Evolutionary conservation across 805 yeast species (phyloP).

Genomic region (Yarrowia sp.): DNA sequence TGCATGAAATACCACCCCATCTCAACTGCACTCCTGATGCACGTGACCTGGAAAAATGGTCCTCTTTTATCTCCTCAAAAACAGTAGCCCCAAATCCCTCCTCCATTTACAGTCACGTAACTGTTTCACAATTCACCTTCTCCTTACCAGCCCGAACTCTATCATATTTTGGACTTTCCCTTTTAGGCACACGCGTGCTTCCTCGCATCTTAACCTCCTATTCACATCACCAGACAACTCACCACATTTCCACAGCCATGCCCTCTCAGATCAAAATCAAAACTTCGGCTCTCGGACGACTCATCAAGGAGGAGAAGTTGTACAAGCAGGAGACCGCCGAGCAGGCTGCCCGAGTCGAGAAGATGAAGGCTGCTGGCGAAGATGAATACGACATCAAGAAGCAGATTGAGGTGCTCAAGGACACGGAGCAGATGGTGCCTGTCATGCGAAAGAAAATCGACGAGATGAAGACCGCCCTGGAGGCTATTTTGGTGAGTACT

Average conservation of each 20-base stretch:
- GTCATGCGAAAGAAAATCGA: conserved; percentile 45
- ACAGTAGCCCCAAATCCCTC: too few relatives aligned
- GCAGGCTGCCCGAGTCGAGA: conserved; percentile 49
- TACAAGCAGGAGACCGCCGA: conserved; percentile 59
- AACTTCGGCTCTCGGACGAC: conserved; percentile 61
- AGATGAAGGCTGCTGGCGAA: conserved; percentile 45
- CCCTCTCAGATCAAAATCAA: conserved; percentile 72
- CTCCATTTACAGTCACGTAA: too few relatives aligned
- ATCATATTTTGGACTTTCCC: not conserved
- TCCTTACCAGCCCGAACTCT: conserved; percentile 21
- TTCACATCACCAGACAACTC: not conserved
- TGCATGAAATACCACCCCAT: too few relatives aligned
- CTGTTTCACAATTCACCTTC: too few relatives aligned
- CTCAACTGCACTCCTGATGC: too few relatives aligned
- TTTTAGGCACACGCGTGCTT: not conserved
- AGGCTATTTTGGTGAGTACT: conserved; percentile 39
- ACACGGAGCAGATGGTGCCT: conserved; percentile 52
- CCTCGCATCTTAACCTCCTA: not conserved
- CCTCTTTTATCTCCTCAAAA: too few relatives aligned
- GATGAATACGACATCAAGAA: conserved; percentile 67
- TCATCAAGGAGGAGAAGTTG: conserved; percentile 61
- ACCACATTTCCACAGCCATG: conserved; percentile 35
- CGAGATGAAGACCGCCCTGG: conserved; percentile 42
- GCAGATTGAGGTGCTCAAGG: conserved; percentile 48
- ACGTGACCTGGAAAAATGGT: too few relatives aligned